phyloP scores from a whole-genome alignment of 352 stramenopile species.

The Pythium aquatile region DNA sequence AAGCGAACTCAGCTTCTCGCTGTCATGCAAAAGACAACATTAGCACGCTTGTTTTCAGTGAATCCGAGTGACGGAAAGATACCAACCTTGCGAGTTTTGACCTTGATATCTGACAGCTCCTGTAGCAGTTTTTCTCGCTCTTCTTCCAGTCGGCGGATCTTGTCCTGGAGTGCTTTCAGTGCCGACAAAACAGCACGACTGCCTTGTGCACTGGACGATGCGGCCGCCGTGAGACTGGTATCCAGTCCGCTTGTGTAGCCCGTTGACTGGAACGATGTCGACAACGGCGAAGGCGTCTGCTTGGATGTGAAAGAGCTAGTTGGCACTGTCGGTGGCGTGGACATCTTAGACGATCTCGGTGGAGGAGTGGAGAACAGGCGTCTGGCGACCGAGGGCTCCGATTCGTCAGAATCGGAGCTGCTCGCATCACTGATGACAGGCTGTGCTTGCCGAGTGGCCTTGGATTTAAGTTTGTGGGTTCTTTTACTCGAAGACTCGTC shows the following conservation, averaged over 20 bases:
- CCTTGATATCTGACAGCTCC: slow-evolving; percentile 60
- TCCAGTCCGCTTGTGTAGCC: slow-evolving; percentile 10
- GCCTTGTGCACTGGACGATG: slow-evolving; percentile 31
- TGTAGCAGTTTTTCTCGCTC: slow-evolving; percentile 56
- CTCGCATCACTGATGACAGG: neutral
- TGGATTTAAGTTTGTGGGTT: neutral
- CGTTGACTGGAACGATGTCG: neutral
- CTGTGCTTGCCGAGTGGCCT: neutral
- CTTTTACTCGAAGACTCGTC: slow-evolving; percentile 13
- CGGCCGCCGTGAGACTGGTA: slow-evolving; percentile 11
- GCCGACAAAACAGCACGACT: slow-evolving; percentile 70
- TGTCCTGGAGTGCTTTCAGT: slow-evolving; percentile 79
- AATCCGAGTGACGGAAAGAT: too few species aligned
- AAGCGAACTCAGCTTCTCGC: slow-evolving; percentile 46
- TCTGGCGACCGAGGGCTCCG: slow-evolving; percentile 11
- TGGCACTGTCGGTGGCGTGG: slow-evolving; percentile 12
- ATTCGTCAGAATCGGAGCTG: slow-evolving; percentile 6
- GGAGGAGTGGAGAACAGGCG: slow-evolving; percentile 24
- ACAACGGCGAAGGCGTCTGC: slow-evolving; percentile 10
- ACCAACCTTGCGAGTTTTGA: slow-evolving; percentile 46
- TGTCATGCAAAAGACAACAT: slow-evolving; percentile 9
- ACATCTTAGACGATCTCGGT: slow-evolving; percentile 8
- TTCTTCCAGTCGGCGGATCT: slow-evolving; percentile 66
- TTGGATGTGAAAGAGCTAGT: slow-evolving; percentile 1
- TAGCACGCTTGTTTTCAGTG: neutral